These are phyloP conservation scores for Hordeum marinum DNA, from an alignment of 176 grass and related monocot genomes.

Conservation along the genomic window DNA sequence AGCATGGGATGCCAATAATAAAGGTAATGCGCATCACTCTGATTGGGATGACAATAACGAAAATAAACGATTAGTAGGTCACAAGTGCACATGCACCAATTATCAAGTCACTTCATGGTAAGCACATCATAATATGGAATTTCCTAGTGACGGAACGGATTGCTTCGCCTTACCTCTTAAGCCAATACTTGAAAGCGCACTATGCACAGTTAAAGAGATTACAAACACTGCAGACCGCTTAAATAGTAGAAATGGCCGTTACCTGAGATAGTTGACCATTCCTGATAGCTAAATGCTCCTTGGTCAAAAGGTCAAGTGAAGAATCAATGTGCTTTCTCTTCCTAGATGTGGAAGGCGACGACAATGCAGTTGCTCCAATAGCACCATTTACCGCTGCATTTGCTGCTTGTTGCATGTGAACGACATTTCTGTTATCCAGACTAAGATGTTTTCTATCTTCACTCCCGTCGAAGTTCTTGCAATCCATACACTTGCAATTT, in stretches of 20 bases:
- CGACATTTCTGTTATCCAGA: slow-evolving; percentile 52
- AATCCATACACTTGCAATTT: slow-evolving; percentile 99
- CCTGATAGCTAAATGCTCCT: slow-evolving; percentile 46
- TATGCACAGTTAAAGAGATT: slow-evolving; percentile 8
- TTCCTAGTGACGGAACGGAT: not conserved
- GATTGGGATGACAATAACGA: not conserved
- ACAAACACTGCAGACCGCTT: not conserved
- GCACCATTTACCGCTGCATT: slow-evolving; percentile 89
- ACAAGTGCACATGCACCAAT: not conserved
- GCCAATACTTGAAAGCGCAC: slow-evolving; percentile 12
- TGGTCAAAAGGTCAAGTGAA: slow-evolving; percentile 43
- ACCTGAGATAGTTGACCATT: slow-evolving; percentile 58
- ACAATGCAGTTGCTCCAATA: slow-evolving; percentile 48
- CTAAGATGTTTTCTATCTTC: slow-evolving; percentile 80
- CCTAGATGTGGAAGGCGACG: slow-evolving; percentile 74
- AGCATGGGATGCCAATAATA: not conserved
- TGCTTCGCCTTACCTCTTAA: slow-evolving; percentile 17
- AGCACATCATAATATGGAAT: not conserved
- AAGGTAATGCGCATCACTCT: not conserved
- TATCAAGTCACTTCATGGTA: not conserved
- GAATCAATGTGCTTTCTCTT: slow-evolving; percentile 73
- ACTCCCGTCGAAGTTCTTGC: slow-evolving; percentile 90
- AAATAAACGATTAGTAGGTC: slow-evolving; percentile 1
- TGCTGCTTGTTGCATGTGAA: slow-evolving; percentile 80
- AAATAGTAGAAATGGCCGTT: slow-evolving; percentile 29